These are phyloP conservation scores for Fragosphaeria purpurea DNA, from an alignment of 2,329 filamentous ascomycete genomes.

Conservation along the genomic window DNA sequence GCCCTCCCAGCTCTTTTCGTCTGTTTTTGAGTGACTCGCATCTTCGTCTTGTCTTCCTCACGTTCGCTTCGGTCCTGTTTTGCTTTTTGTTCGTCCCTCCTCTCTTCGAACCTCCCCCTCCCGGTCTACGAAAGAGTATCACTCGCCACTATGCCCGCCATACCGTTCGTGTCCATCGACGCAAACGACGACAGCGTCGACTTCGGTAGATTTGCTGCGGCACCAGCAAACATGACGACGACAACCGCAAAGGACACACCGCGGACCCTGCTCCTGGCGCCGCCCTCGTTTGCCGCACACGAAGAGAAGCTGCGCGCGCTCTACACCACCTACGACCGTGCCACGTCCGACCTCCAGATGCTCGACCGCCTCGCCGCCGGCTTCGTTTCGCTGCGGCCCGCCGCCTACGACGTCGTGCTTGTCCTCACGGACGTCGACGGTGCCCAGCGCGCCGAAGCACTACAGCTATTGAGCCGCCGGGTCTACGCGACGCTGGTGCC, in stretches of 20 bases:
- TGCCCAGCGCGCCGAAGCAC: slow-evolving; percentile 46
- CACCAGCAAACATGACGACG: too few species aligned
- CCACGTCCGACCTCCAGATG: slow-evolving; percentile 87
- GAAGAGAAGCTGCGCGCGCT: slow-evolving; percentile 65
- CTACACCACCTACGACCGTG: slow-evolving; percentile 63
- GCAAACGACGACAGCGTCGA: slow-evolving; percentile 13
- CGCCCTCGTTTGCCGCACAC: slow-evolving; percentile 79
- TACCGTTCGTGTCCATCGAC: slow-evolving; percentile 12
- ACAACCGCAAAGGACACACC: neutral
- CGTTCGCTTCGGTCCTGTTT: too few species aligned
- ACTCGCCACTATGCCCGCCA: slow-evolving; percentile 9
- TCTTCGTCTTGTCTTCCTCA: neutral
- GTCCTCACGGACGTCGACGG: slow-evolving; percentile 72
- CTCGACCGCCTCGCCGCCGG: slow-evolving; percentile 82
- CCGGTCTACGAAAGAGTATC: neutral
- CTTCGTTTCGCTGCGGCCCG: slow-evolving; percentile 63
- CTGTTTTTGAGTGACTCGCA: too few species aligned
- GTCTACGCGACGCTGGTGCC: slow-evolving; percentile 61
- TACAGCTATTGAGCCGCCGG: slow-evolving; percentile 48
- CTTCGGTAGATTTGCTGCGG: neutral
- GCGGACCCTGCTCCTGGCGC: slow-evolving; percentile 48
- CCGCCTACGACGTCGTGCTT: slow-evolving; percentile 76
- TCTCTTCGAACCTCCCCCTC: neutral
- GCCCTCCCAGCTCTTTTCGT: neutral
- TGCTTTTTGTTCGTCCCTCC: neutral